Evolutionary conservation across 106 monocot genomes (phyloP).

Genomic region (Chionographis japonica): DNA sequence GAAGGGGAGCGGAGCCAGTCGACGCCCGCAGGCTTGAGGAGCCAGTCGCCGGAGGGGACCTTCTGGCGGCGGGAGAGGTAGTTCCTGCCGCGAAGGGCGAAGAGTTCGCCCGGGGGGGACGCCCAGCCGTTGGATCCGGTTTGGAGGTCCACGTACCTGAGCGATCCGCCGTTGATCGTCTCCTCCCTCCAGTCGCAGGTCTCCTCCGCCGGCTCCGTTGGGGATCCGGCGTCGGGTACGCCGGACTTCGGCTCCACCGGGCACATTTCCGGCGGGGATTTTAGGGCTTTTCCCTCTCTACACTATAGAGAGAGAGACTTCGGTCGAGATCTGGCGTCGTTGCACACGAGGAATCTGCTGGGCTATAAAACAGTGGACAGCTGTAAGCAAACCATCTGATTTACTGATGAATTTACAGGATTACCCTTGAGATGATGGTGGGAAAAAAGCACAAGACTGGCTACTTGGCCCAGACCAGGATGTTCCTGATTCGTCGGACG

Average conservation of each 20-base stretch:
- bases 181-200: constrained; percentile 37
- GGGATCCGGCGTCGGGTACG: neutral
- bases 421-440: too few relatives aligned
- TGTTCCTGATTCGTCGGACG: too few relatives aligned
- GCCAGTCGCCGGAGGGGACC: constrained; percentile 47
- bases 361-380: too few relatives aligned
- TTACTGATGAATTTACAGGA: too few relatives aligned
- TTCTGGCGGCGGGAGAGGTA: constrained; percentile 37
- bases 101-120: constrained; percentile 64
- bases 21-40: constrained; percentile 59
- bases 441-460: too few relatives aligned
- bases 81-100: constrained; percentile 24
- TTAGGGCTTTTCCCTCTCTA: too few relatives aligned
- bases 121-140: constrained; percentile 75
- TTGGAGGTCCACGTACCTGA: constrained; percentile 55
- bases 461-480: too few relatives aligned
- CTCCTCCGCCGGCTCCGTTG: neutral
- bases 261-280: too few relatives aligned
- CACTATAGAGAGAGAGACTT: too few relatives aligned
- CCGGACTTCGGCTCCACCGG: neutral
- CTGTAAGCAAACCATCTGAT: too few relatives aligned
- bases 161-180: constrained; percentile 40
- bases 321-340: too few relatives aligned
- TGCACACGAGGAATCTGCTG: too few relatives aligned
- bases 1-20: constrained; percentile 64